Percentiles rank a stretch among this genome's conserved stretches.
Conservation (phyloP, 2,329 filamentous ascomycete species). For the Botrytis porri region DNA sequence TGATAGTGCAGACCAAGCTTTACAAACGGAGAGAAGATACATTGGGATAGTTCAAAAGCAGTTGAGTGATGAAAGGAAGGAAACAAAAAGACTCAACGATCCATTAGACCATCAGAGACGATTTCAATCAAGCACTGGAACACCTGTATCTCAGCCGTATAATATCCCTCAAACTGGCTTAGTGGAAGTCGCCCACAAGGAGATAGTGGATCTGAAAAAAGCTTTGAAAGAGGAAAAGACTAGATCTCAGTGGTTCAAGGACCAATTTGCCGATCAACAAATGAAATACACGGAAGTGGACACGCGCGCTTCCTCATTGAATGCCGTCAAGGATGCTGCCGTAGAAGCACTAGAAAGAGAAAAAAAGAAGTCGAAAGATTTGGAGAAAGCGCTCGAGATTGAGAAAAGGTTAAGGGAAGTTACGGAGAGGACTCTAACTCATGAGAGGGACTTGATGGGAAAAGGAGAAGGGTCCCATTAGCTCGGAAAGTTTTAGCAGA, state of each 20-base stretch:
- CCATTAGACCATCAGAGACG: neutral
- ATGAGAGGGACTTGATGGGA: neutral
- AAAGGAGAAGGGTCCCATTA: neutral
- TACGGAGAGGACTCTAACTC: too few species aligned
- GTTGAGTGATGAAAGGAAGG: neutral
- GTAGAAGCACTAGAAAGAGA: neutral
- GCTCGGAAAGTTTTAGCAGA: neutral
- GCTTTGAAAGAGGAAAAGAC: neutral
- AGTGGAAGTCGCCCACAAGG: neutral
- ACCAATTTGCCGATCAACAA: neutral
- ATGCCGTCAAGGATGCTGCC: neutral
- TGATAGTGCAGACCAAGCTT: neutral
- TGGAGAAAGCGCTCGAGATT: neutral
- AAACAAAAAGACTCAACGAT: neutral
- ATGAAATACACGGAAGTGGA: neutral
- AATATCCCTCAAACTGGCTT: neutral
- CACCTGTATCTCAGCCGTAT: neutral
- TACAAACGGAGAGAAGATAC: neutral
- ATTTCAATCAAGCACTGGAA: neutral
- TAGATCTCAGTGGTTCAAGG: neutral
- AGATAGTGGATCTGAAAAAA: neutral
- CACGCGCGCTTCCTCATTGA: neutral
- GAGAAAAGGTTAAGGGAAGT: neutral
- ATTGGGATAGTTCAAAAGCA: neutral
- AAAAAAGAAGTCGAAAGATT: neutral